A percentile compares a stretch with the other conserved stretches of the same genome.
Evolutionary conservation across 2,329 filamentous ascomycete genomes (phyloP).

Genomic region (Amauroascus verrucosus): DNA sequence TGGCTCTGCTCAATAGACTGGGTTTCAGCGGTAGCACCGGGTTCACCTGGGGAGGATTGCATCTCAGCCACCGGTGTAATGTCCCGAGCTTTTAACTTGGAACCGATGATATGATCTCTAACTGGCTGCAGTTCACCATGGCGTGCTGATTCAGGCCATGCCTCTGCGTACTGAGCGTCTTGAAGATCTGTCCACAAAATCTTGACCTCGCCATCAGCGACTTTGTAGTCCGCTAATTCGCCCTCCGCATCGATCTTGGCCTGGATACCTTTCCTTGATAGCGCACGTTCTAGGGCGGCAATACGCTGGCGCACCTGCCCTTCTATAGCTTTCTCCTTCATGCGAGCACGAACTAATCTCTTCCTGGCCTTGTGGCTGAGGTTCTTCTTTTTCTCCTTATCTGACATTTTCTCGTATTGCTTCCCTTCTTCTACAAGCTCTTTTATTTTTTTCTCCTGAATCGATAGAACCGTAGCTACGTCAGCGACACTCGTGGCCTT

Average conservation of each 20-base stretch:
- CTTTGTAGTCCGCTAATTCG: conserved; percentile 19
- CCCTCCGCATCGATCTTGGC: conserved; percentile 24
- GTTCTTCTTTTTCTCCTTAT: conserved; percentile 20
- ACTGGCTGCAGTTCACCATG: conserved; percentile 34
- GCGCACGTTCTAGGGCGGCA: conserved; percentile 18
- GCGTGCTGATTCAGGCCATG: conserved; percentile 36
- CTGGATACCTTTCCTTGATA: conserved; percentile 16
- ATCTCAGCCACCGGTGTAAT: not conserved
- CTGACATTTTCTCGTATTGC: conserved; percentile 12
- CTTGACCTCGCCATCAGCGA: conserved; percentile 30
- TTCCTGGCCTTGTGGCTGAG: conserved; percentile 24
- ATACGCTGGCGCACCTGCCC: conserved; percentile 22
- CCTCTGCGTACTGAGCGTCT: conserved; percentile 33
- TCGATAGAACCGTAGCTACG: conserved; percentile 45
- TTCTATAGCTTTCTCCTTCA: conserved; percentile 21
- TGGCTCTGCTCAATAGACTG: not conserved
- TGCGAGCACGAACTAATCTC: conserved; percentile 25
- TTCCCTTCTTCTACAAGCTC: conserved; percentile 15
- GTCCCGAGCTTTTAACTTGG: conserved; percentile 20
- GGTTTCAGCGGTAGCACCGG: not conserved
- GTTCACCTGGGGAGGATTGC: not conserved
- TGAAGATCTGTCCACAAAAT: conserved; percentile 39
- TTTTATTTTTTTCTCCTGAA: conserved; percentile 20
- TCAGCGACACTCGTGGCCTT: conserved; percentile 54
- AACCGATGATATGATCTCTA: conserved; percentile 29